Base-by-base conservation (phyloP, 2,329 filamentous ascomycete genomes). In the Trichoderma citrinoviride region DNA sequence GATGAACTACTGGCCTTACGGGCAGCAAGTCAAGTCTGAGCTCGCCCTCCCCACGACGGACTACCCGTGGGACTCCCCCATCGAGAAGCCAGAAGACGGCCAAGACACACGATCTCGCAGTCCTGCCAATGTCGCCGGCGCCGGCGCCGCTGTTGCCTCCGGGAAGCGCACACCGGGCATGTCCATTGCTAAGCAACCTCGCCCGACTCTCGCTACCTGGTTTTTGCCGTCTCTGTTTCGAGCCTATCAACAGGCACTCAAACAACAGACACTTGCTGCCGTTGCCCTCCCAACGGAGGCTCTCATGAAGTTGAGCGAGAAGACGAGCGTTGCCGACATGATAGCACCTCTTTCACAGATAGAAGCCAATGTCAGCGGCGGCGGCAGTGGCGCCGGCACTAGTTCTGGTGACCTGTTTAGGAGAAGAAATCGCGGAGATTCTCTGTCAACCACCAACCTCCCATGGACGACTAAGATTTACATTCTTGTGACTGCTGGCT, bases 201-300 rank as follows among this genome's bases (percentile, higher is more conserved):
- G 75, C 63, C 77, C 76, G 29, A 72, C 75, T 3, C 68, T 81
- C 25, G 75, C 78, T 4, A 76, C 77, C 14, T 91, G 88, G 88
- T 84, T 86, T 64, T 85, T 88, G 17, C 91, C 92, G 7, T 91
- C 92, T 2, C 79, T 97, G 14, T 96, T 93, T 75, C 90, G 96
- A 74, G 92, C 91, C 14, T 96, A 93, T 73, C 90, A 91, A 0
- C 93, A 96, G 76, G 87, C 92, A 3, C 84, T 92, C 69, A 93
- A 90, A 72, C 86, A 95, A 74, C 87, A 86, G 12, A 87, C 84
- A 17, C 80, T 96, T 3, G 84, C 88, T 27, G 84, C 90, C 17
- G 89, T 89, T 43, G 85, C 83, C 2, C 77, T 90, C 12, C 86
- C 90, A 1, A 84, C 89, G 1, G 93, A 96, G 67, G 77, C 84